phyloP scores from a whole-genome alignment of 2,329 filamentous ascomycete genomes.

The Neonectria hederae region DNA sequence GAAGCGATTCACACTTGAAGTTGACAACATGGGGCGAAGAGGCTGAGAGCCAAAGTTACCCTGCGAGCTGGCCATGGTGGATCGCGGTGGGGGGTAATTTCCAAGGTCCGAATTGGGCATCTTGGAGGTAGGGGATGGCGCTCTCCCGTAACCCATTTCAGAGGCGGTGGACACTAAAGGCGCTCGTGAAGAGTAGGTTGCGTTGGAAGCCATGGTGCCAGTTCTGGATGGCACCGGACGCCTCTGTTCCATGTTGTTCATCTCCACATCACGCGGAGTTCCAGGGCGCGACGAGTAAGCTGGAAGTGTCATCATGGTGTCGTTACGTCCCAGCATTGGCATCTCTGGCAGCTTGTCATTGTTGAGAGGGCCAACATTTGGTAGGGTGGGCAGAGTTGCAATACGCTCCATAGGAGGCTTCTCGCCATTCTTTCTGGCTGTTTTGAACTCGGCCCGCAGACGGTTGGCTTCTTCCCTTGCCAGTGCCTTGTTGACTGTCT shows the following conservation, averaged over 20 bases:
- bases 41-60: constrained; percentile 42
- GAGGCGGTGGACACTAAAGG: constrained; percentile 69
- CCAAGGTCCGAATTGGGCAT: constrained; percentile 43
- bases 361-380: constrained; percentile 48
- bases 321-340: constrained; percentile 67
- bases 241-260: constrained; percentile 62
- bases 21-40: constrained; percentile 27
- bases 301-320: constrained; percentile 70
- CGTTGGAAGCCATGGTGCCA: constrained; percentile 65
- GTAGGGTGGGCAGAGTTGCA: constrained; percentile 74
- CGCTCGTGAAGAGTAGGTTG: constrained; percentile 72
- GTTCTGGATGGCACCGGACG: constrained; percentile 57
- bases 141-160: constrained; percentile 64
- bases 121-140: constrained; percentile 50
- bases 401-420: constrained; percentile 61
- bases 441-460: constrained; percentile 60
- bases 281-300: constrained; percentile 68
- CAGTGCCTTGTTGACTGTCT: constrained; percentile 88
- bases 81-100: constrained; percentile 44
- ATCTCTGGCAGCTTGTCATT: constrained; percentile 64
- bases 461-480: constrained; percentile 77
- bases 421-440: constrained; percentile 63
- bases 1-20: constrained; percentile 31
- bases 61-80: constrained; percentile 50
- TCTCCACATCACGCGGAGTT: constrained; percentile 63